Conservation (phyloP, 345 rosid genomes). For the Murraya paniculata region DNA sequence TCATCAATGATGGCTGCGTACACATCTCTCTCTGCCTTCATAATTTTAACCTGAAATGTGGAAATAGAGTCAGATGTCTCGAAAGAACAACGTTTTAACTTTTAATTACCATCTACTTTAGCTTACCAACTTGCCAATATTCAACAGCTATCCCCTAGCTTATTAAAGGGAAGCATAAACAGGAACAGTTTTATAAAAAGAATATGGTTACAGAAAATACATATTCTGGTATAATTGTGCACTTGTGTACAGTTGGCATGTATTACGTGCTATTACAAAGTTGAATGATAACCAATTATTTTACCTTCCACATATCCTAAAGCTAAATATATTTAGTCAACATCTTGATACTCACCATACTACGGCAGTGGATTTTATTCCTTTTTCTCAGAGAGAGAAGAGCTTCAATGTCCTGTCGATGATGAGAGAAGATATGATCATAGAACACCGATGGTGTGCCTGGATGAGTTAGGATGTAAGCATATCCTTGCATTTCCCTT, state of each 20-base stretch:
- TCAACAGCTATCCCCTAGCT: neutral
- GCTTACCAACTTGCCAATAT: too few species aligned
- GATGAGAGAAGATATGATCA: conserved; percentile 76
- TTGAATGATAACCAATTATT: neutral
- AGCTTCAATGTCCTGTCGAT: conserved; percentile 62
- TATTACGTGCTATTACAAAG: neutral
- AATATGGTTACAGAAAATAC: neutral
- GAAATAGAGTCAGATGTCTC: neutral
- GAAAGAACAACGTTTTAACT: neutral
- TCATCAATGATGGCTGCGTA: conserved; percentile 82
- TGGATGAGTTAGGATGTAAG: conserved; percentile 92
- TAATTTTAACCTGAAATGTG: conserved; percentile 56
- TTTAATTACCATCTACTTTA: too few species aligned
- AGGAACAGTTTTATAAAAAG: neutral
- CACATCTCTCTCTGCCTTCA: conserved; percentile 73
- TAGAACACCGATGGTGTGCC: conserved; percentile 94
- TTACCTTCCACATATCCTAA: neutral
- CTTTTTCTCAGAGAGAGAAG: conserved; percentile 73
- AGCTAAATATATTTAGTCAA: neutral
- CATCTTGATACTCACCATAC: conserved; percentile 48
- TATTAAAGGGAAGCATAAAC: neutral
- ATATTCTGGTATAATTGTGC: neutral
- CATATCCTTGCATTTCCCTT: conserved; percentile 98
- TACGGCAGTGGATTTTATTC: conserved; percentile 77
- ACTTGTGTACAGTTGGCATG: neutral